Conservation (phyloP, 1,139 yeast genomes). For the Protomyces pachydermus region DNA sequence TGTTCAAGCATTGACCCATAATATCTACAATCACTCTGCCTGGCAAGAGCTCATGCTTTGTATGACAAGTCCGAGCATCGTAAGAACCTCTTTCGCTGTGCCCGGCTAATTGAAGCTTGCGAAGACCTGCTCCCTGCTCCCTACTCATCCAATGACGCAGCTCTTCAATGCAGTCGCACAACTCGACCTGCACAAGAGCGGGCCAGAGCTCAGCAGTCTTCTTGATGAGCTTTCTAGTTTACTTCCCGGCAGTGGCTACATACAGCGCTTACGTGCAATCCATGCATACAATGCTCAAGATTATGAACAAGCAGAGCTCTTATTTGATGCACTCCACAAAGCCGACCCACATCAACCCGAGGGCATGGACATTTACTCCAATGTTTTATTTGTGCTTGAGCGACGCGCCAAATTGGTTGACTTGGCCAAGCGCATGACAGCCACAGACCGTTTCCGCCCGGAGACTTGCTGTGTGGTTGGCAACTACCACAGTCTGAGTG, state of each 20-base stretch:
- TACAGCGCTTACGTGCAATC: conserved; percentile 75
- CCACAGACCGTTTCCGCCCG: conserved; percentile 80
- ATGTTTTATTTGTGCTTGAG: conserved; percentile 91
- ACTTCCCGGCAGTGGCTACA: conserved; percentile 68
- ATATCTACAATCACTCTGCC: conserved; percentile 69
- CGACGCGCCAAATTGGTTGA: conserved; percentile 77
- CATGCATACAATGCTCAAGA: conserved; percentile 68
- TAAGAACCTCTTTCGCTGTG: conserved; percentile 37
- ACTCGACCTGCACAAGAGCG: conserved; percentile 76
- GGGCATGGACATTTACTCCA: conserved; percentile 86
- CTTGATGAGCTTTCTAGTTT: conserved; percentile 48
- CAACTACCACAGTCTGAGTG: conserved; percentile 83
- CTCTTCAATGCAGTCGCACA: conserved; percentile 65
- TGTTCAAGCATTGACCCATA: conserved; percentile 41
- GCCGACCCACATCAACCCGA: conserved; percentile 86
- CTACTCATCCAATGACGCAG: conserved; percentile 52
- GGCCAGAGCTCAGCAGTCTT: conserved; percentile 48
- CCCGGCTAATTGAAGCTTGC: conserved; percentile 10
- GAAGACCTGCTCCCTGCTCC: conserved; percentile 32
- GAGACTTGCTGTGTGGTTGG: conserved; percentile 95
- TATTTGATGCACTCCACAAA: conserved; percentile 68
- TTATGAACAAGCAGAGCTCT: conserved; percentile 68
- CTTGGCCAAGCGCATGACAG: conserved; percentile 78
- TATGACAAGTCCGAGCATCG: conserved; percentile 37
- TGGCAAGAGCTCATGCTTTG: conserved; percentile 80